Percentiles rank a stretch among this genome's conserved stretches.
phyloP scores from a whole-genome alignment of 768 basidiomycete genomes.

The Tulasnella sp. region DNA sequence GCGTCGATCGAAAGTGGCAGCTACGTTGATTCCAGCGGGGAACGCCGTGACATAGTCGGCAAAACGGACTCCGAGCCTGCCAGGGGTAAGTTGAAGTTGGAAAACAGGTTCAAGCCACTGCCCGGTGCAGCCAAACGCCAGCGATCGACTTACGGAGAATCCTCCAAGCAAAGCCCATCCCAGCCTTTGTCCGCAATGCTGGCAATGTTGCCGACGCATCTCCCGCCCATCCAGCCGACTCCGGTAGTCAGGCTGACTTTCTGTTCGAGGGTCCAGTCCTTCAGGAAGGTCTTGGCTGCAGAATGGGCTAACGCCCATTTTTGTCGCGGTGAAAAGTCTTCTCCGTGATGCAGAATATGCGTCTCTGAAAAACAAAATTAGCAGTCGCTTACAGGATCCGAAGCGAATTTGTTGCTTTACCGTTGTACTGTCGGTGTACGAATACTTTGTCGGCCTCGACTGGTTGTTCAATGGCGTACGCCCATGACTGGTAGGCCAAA shows the following conservation, averaged over 20 bases:
- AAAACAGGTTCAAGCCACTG: neutral
- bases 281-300: slow-evolving; percentile 21
- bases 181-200: slow-evolving; percentile 13
- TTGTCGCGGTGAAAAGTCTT: neutral
- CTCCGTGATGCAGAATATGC: neutral
- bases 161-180: slow-evolving; percentile 28
- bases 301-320: slow-evolving; percentile 23
- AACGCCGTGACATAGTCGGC: slow-evolving; percentile 66
- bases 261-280: slow-evolving; percentile 27
- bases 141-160: slow-evolving; percentile 37
- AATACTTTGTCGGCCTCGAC: neutral
- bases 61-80: slow-evolving; percentile 53
- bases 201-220: slow-evolving; percentile 18
- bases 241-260: slow-evolving; percentile 28
- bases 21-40: slow-evolving; percentile 75
- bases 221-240: slow-evolving; percentile 18
- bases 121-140: neutral
- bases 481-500: neutral
- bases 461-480: neutral
- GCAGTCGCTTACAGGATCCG: neutral
- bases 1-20: slow-evolving; percentile 66
- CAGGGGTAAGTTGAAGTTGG: neutral
- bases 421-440: neutral
- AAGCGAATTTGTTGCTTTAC: neutral
- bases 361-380: neutral